phyloP scores from a whole-genome alignment of 768 basidiomycete genomes.

The Cubamyces lactineus region DNA sequence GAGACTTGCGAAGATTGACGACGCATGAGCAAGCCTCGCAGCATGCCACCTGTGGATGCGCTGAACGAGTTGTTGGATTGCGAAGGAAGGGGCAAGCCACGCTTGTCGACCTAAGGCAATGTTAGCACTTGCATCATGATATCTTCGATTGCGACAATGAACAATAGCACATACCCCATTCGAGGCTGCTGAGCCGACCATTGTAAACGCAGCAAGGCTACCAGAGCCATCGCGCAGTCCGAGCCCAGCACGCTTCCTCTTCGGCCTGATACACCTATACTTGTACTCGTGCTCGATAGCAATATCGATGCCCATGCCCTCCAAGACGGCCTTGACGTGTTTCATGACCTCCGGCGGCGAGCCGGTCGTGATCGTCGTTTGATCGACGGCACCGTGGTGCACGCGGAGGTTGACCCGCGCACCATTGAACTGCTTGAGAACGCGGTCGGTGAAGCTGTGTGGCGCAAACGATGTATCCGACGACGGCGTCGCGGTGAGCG shows the following conservation, averaged over 20 bases:
- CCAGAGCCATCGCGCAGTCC: conserved; percentile 48
- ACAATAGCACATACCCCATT: conserved; percentile 68
- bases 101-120: conserved; percentile 74
- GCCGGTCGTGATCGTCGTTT: conserved; percentile 82
- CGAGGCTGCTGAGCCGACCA: conserved; percentile 81
- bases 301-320: conserved; percentile 89
- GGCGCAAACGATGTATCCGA: conserved; percentile 45
- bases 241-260: conserved; percentile 64
- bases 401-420: conserved; percentile 57
- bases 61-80: conserved; percentile 60
- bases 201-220: conserved; percentile 70
- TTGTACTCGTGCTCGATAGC: conserved; percentile 90
- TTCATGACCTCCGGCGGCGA: conserved; percentile 87
- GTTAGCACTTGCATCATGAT: conserved; percentile 3
- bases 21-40: conserved; percentile 87
- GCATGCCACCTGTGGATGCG: conserved; percentile 69
- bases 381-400: conserved; percentile 93
- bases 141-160: not conserved
- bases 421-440: conserved; percentile 32
- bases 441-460: conserved; percentile 33
- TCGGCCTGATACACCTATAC: conserved; percentile 80
- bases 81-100: conserved; percentile 84
- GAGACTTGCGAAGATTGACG: conserved; percentile 88
- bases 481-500: conserved; percentile 32
- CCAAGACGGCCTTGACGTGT: conserved; percentile 78